phyloP scores from a whole-genome alignment of 2,329 filamentous ascomycete species.

The Trichoderma atroviride region DNA sequence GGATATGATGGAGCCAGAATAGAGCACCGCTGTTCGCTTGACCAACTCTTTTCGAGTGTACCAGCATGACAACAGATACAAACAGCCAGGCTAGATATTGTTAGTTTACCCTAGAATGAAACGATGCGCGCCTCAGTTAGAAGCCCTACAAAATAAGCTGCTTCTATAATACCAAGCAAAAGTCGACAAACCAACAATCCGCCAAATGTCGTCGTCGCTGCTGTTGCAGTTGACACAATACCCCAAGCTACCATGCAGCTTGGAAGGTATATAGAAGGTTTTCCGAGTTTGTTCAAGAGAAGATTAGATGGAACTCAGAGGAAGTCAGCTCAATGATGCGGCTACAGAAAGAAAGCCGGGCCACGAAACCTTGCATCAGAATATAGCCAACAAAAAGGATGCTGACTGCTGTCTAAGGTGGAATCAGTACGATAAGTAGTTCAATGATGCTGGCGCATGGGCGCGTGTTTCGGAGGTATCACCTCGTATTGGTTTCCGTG shows the following conservation, averaged over 20 bases:
- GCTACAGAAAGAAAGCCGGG: not conserved
- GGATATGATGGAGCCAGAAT: not conserved
- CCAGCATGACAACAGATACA: not conserved
- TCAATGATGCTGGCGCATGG: not conserved
- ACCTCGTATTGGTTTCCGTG: not conserved
- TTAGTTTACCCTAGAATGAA: not conserved
- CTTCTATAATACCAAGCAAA: not conserved
- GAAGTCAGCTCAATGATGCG: not conserved
- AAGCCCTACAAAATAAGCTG: not conserved
- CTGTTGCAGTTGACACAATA: not conserved
- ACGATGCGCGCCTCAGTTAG: not conserved
- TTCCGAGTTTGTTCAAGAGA: not conserved
- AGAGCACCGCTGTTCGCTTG: not conserved
- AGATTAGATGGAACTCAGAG: not conserved
- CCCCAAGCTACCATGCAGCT: not conserved
- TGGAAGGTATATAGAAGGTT: not conserved
- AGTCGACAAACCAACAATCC: not conserved
- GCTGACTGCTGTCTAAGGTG: not conserved
- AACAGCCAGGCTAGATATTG: not conserved
- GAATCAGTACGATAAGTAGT: not conserved
- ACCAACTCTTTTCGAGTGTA: not conserved
- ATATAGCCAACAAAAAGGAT: not conserved
- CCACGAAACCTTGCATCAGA: not conserved
- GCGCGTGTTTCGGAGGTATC: not conserved
- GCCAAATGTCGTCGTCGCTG: not conserved